Conservation (phyloP, 129 eudicot genomes). For the Smallanthus sonchifolius region DNA sequence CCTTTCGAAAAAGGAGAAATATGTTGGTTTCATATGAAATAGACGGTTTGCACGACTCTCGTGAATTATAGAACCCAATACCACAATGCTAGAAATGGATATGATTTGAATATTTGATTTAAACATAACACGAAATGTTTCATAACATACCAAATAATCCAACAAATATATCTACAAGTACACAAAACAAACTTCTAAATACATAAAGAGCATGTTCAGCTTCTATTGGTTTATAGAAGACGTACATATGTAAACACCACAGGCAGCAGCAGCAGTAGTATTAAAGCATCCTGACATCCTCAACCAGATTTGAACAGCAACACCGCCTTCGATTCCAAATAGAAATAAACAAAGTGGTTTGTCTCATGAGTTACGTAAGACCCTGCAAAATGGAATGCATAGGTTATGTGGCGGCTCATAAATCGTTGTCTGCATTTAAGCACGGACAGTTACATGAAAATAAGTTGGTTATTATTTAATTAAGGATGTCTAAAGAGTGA, state of each 20-base stretch:
- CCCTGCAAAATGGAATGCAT: slow-evolving; percentile 30
- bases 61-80: not conserved
- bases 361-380: slow-evolving; percentile 82
- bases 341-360: slow-evolving; percentile 77
- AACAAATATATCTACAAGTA: slow-evolving; percentile 4
- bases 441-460: not conserved
- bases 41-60: not conserved
- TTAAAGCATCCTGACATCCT: slow-evolving; percentile 22
- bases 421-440: not conserved
- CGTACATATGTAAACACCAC: not conserved
- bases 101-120: not conserved
- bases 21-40: not conserved
- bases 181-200: not conserved
- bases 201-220: not conserved
- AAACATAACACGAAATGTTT: not conserved
- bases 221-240: not conserved
- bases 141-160: not conserved
- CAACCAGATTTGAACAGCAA: slow-evolving; percentile 85
- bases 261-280: not conserved
- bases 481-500: not conserved
- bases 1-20: no score
- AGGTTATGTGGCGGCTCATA: not conserved
- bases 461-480: not conserved
- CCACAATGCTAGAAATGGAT: not conserved
- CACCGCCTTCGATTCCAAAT: slow-evolving; percentile 77